Evolutionary conservation across 2,329 filamentous ascomycete genomes (phyloP), one percentile per base, ranked within the genome.

Genomic region (Zymoseptoria brevis): DNA sequence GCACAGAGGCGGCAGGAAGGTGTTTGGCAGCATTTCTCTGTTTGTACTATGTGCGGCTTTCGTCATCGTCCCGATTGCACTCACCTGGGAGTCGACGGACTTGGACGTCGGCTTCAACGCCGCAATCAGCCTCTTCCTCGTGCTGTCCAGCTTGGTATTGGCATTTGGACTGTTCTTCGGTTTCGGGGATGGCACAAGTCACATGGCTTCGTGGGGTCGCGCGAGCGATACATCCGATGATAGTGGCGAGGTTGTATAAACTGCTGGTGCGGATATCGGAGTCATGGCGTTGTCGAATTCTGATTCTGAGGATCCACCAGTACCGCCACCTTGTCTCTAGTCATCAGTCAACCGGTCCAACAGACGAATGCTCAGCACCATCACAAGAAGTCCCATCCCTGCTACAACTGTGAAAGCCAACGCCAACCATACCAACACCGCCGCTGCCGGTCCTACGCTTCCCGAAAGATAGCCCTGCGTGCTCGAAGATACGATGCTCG

Each of bases 21-120:
- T 58, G 6, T 8, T 29, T 29, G 26, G 26, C 26, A 29, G 26
- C 26, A 26, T 50, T 24, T 53, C 19, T 19, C 3, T 59, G 22
- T 19, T 57, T 16, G 45, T 61, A 21, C 41, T 60, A 9, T 11
- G 24, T 19, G 48, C 41, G 9, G 56, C 61, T n/a, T 21, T 60
- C 41, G 41, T 58, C 4, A 54, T 50, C 6, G 48, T 63, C 6
- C 61, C 61, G 7, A 50, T 61, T 8, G 59, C 50, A 2, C 58
- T 61, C 29, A 35, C 58, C 22, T 61, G 59, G 61, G 55, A 30
- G 5, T 19, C 45, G 5, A 51, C 30, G 16, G 30, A 55, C 8
- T 48, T 63, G 59, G 61, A 54, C 48, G 41, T 35, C 16, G 54
- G 59, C 4, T 56, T 63, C 49, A 55, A 63, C 19, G 29, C 51